Evolutionary conservation across 495 filamentous ascomycete genomes (phyloP), one percentile per base, ranked within the genome.

Genomic region (Penicillium verhagenii): DNA sequence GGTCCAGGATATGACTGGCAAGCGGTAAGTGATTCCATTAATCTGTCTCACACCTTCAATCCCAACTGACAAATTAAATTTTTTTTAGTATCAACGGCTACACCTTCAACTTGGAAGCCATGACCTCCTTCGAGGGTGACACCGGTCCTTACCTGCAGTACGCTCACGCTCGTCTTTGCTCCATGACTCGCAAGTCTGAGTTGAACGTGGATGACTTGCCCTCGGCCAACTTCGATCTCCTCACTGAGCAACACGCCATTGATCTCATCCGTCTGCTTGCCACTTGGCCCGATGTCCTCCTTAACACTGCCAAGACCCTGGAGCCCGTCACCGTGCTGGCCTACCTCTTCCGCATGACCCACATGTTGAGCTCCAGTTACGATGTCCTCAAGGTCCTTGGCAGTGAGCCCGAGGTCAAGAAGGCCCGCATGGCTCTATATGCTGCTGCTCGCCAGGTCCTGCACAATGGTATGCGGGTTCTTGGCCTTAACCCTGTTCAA

Each of bases 331-430:
- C 83, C 6, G 77, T 95, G 46, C 74, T 96, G 28, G 85, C 84
- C 10, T 96, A 94, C 72, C 82, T 96, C 40, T 93, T 93, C 78
- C 86, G 85, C 72, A 87, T 96, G 86, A 95, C 89, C 1, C 91
- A 94, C 67, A 78, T 84, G 47, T 71, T 96, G 50, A 92, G 88
- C 76, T 89, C 85, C 33, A 88, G 86, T 67, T 96, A 94, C 67
- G 90, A 92, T 61, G 81, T 89, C 4, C 79, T 96, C 28, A 81
- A 88, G 65, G 87, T 96, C 21, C 80, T 93, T 11, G 88, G 89
- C 42, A 89, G 84, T 62, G 81, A 83, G 66, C 79, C 79, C 14
- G 86, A 86, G 63, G 60, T 89, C 31, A 88, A 86, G 77, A 84
- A 84, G 68, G 88, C 89, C 24, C 83, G 90, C 47, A 84, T 93